Base-by-base conservation (phyloP, 2,329 filamentous ascomycete species). In the Pseudogymnoascus sp. region DNA sequence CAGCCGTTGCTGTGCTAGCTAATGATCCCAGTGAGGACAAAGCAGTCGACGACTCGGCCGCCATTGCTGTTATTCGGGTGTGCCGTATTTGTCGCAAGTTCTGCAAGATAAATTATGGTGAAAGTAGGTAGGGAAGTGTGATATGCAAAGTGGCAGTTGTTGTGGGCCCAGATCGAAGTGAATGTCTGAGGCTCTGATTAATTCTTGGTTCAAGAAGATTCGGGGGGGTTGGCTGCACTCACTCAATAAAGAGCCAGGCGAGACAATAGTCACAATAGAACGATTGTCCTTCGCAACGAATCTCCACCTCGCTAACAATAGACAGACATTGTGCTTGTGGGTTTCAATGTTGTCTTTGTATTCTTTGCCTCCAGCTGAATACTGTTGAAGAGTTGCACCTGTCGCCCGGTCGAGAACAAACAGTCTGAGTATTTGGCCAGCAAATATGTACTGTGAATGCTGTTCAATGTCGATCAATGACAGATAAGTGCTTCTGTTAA, bases 1-100 rank as follows among this genome's bases (percentile, higher is more conserved):
- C 62, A 35, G 64, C 37, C 4, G 64, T 67, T 29, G 64, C 2
- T 38, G 59, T 38, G n/a, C 59, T 40, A 26, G 10, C 13, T 38
- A 59, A 4, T 50, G 14, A 31, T 2, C 47, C 47, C 1, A 56
- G 47, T 6, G 44, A 53, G 14, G 44, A 16, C 10, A 56, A 13
- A 24, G 29, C 7, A 24, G 44, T 50, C 4, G 44, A 50, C 26
- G 47, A 56, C n/a, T 31, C 47, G n/a, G 47, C 10, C n/a, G 8
- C 47, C 47, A 56, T 56, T 56, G 47, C n/a, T 56, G 47, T 5
- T 56, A n/a, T 56, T 56, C 5, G 47, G n/a, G 26, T 5, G 47
- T 56, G 47, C 47, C 29, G 47, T 56, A 56, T 56, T 8, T 56
- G n/a, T 56, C 47, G 47, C 47, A 56, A 33, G 47, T 56, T 56